Percentiles rank a stretch among this genome's conserved stretches.
phyloP scores from a whole-genome alignment of 768 basidiomycete genomes.

The Filobasidium floriforme region DNA sequence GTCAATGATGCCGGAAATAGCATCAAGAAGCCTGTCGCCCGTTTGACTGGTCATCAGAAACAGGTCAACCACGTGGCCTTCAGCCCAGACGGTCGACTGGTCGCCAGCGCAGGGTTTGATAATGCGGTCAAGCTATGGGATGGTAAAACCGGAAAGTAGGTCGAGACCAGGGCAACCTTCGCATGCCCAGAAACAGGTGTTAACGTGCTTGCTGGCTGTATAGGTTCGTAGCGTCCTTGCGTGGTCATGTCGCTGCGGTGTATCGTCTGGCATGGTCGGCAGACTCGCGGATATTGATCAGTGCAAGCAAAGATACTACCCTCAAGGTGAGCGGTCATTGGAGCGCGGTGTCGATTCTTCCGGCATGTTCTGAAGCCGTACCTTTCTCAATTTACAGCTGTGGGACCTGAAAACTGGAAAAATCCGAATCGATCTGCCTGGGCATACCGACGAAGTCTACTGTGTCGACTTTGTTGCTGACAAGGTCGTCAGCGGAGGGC shows the following conservation, averaged over 20 bases:
- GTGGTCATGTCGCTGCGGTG: slow-evolving; percentile 90
- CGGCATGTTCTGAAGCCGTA: too few relatives aligned
- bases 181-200: not conserved
- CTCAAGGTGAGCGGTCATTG: slow-evolving; percentile 60
- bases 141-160: slow-evolving; percentile 52
- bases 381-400: slow-evolving; percentile 51
- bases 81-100: slow-evolving; percentile 85
- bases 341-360: too few relatives aligned
- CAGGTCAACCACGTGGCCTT: slow-evolving; percentile 91
- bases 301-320: slow-evolving; percentile 92
- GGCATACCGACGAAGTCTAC: slow-evolving; percentile 96
- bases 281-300: slow-evolving; percentile 82
- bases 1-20: slow-evolving; percentile 45
- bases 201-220: not conserved
- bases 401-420: slow-evolving; percentile 98
- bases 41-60: slow-evolving; percentile 88
- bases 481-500: slow-evolving; percentile 96
- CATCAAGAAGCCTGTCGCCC: slow-evolving; percentile 60
- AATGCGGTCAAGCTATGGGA: slow-evolving; percentile 89
- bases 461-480: slow-evolving; percentile 99
- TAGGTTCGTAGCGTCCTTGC: slow-evolving; percentile 79
- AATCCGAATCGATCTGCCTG: slow-evolving; percentile 84
- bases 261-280: slow-evolving; percentile 93
- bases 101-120: slow-evolving; percentile 86
- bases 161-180: slow-evolving; percentile 8